Percentiles rank a stretch among this genome's conserved stretches.
phyloP scores from a whole-genome alignment of 2,329 filamentous ascomycete genomes.

The Pseudogymnoascus destructans region DNA sequence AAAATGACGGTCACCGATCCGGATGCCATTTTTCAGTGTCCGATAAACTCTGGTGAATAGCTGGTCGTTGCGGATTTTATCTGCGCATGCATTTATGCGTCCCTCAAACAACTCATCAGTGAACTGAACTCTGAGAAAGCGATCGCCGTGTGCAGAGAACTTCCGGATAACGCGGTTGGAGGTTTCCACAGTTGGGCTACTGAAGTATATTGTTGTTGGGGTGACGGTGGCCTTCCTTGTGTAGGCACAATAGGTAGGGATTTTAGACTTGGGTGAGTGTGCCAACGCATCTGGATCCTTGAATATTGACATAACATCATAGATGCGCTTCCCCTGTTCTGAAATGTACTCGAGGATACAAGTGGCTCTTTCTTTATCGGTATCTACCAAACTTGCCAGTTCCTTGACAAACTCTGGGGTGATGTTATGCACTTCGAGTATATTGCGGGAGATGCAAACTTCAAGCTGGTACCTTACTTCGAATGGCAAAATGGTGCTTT shows the following conservation, averaged over 20 bases:
- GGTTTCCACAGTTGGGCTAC: constrained; percentile 66
- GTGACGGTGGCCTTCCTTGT: constrained; percentile 70
- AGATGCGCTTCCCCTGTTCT: constrained; percentile 47
- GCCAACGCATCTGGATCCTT: constrained; percentile 35
- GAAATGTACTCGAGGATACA: constrained; percentile 63
- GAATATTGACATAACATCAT: constrained; percentile 63
- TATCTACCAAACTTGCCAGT: constrained; percentile 38
- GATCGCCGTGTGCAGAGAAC: constrained; percentile 53
- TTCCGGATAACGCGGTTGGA: constrained; percentile 77
- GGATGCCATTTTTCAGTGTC: constrained; percentile 64
- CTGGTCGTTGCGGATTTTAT: constrained; percentile 45
- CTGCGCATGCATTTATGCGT: constrained; percentile 29
- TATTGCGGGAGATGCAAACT: constrained; percentile 72
- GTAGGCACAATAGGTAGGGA: constrained; percentile 61
- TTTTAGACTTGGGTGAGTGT: constrained; percentile 35
- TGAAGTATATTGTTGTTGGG: constrained; percentile 68
- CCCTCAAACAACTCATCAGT: constrained; percentile 54
- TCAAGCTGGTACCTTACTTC: constrained; percentile 80
- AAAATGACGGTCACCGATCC: constrained; percentile 68
- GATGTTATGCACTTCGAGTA: constrained; percentile 66
- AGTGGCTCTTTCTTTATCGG: constrained; percentile 37
- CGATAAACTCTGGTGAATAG: constrained; percentile 63
- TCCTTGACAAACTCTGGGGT: constrained; percentile 50
- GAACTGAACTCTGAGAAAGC: constrained; percentile 82
- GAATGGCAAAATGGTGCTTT: constrained; percentile 43